Percentiles rank a stretch among this genome's conserved stretches.
phyloP scores from a whole-genome alignment of 2,329 filamentous ascomycete genomes.

The Cordyceps cicadae region DNA sequence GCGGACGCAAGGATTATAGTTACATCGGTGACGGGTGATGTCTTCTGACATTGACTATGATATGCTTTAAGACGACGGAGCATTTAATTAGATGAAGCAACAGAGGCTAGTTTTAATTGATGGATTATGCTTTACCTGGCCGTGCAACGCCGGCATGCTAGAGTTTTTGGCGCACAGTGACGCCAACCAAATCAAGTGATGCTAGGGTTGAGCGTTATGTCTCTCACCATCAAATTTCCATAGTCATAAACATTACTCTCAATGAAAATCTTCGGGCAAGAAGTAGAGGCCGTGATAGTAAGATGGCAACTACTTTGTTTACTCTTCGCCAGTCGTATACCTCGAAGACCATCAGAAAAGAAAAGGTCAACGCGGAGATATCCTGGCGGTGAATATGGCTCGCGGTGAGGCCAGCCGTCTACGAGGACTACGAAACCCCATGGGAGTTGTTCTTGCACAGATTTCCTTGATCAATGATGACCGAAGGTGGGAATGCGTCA shows the following conservation, averaged over 20 bases:
- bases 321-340: constrained; percentile 91
- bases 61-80: constrained; percentile 1
- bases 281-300: constrained; percentile 44
- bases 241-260: constrained; percentile 54
- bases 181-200: not conserved
- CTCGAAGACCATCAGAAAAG: constrained; percentile 63
- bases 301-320: constrained; percentile 39
- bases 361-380: constrained; percentile 79
- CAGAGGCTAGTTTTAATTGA: constrained; percentile 9
- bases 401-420: not conserved
- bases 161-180: not conserved
- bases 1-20: not conserved
- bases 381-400: constrained; percentile 52
- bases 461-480: constrained; percentile 7
- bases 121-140: constrained; percentile 1
- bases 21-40: not conserved
- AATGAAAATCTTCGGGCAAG: constrained; percentile 77
- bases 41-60: constrained; percentile 1
- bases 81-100: constrained; percentile 6
- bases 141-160: not conserved
- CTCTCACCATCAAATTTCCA: constrained; percentile 79
- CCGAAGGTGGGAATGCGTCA: constrained; percentile 12
- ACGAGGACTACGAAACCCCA: not conserved
- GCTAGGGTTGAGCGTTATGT: constrained; percentile 38
- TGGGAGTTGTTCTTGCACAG: not conserved